Percentiles rank a stretch among this genome's conserved stretches.
phyloP scores from a whole-genome alignment of 306 rosid genomes.

The Lagenaria siceraria region DNA sequence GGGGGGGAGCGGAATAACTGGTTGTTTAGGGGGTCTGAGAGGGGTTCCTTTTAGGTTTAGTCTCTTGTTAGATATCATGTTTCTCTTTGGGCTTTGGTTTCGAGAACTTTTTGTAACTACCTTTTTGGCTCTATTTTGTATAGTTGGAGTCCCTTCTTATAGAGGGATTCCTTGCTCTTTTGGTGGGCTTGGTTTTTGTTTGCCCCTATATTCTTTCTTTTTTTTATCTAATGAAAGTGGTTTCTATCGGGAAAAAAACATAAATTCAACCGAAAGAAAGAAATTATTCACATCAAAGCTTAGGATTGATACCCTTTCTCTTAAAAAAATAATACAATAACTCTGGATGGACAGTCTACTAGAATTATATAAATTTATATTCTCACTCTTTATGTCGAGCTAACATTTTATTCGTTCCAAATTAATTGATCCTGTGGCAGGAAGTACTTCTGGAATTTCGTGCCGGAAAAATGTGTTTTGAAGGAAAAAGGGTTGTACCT shows the following conservation, averaged over 20 bases:
- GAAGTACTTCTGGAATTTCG: constrained; percentile 80
- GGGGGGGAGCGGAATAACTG: neutral
- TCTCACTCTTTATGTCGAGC: neutral
- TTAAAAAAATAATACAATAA: neutral
- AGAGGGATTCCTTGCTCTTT: neutral
- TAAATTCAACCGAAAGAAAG: neutral
- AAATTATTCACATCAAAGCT: neutral
- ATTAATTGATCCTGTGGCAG: constrained; percentile 23
- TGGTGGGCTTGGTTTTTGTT: neutral
- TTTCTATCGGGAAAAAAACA: no score
- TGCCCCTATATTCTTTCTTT: neutral
- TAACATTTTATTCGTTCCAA: neutral
- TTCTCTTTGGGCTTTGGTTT: neutral
- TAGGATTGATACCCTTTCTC: neutral
- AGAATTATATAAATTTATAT: neutral
- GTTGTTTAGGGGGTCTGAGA: neutral
- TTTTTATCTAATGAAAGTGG: neutral
- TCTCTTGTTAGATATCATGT: neutral
- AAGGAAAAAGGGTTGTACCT: constrained; percentile 63
- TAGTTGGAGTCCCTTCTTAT: no score
- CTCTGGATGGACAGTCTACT: neutral
- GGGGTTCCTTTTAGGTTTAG: neutral
- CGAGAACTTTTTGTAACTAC: neutral
- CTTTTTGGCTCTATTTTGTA: neutral
- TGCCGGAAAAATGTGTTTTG: constrained; percentile 80